Conservation (phyloP, 805 yeast genomes). For the Metschnikowia aberdeeniae region DNA sequence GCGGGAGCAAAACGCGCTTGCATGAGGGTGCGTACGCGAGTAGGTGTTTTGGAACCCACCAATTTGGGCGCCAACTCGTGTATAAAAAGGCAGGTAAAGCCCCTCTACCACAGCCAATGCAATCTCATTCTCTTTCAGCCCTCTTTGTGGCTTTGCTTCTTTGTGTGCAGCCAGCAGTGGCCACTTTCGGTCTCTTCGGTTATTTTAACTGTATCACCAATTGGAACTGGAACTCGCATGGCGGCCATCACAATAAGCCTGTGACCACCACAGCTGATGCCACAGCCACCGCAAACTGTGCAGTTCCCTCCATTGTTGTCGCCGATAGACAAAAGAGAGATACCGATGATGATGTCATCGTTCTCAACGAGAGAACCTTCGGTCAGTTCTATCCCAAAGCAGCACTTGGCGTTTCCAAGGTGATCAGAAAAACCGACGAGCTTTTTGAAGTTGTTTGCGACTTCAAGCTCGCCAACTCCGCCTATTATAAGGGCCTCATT, state of each 20-base stretch:
- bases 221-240: not conserved
- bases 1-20: not conserved
- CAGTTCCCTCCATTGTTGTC: not conserved
- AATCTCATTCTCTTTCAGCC: not conserved
- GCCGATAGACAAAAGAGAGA: conserved; percentile 1
- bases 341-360: not conserved
- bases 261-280: not conserved
- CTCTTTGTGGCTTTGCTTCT: not conserved
- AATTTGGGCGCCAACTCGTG: not conserved
- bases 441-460: conserved; percentile 5
- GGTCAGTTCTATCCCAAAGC: conserved; percentile 6
- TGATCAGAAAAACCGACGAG: not conserved
- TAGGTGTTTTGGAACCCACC: too few species aligned
- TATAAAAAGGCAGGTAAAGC: too few species aligned
- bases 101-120: not conserved
- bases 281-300: not conserved
- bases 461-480: conserved; percentile 7
- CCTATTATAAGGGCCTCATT: not conserved
- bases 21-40: not conserved
- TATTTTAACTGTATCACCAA: not conserved
- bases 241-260: not conserved
- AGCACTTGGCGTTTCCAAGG: conserved; percentile 3
- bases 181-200: conserved; percentile 2
- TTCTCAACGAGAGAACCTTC: not conserved
- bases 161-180: not conserved